phyloP scores from a whole-genome alignment of 371 early-diverging fungal species.

The Funneliformis caledonium region DNA sequence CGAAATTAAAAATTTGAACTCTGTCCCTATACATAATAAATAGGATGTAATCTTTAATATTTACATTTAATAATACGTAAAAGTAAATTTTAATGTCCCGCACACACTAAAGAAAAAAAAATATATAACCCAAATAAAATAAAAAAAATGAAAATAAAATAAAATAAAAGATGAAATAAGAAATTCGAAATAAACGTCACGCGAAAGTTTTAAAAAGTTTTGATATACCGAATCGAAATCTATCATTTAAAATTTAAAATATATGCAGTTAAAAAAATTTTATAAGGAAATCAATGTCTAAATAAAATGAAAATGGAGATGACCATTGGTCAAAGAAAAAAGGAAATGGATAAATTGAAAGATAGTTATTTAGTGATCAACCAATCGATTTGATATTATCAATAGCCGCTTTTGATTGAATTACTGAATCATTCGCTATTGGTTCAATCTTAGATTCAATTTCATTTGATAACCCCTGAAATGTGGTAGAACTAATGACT shows the following conservation, averaged over 20 bases:
- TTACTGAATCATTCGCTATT: no score
- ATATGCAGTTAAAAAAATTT: background rate
- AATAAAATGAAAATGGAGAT: background rate
- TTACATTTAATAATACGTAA: background rate
- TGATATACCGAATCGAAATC: background rate
- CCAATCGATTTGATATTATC: no score
- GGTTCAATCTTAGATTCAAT: no score
- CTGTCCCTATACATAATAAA: background rate
- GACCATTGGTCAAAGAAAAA: background rate
- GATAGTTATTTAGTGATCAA: no score
- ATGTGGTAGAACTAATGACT: no score
- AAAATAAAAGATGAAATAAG: no score
- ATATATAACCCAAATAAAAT: no score
- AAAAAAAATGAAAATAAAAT: no score
- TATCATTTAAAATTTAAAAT: background rate
- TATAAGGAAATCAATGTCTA: background rate
- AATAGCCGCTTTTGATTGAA: no score
- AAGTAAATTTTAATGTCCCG: background rate
- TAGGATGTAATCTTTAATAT: background rate
- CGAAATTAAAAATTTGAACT: background rate
- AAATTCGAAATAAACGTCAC: background rate
- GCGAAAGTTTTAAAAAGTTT: background rate
- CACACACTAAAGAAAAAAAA: background rate
- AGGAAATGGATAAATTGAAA: no score
- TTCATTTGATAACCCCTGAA: no score